A percentile compares a stretch with the other conserved stretches of the same genome.
These are phyloP conservation scores for Sparassis latifolia DNA, from an alignment of 1,284 basidiomycete species.

Conservation along the genomic window DNA sequence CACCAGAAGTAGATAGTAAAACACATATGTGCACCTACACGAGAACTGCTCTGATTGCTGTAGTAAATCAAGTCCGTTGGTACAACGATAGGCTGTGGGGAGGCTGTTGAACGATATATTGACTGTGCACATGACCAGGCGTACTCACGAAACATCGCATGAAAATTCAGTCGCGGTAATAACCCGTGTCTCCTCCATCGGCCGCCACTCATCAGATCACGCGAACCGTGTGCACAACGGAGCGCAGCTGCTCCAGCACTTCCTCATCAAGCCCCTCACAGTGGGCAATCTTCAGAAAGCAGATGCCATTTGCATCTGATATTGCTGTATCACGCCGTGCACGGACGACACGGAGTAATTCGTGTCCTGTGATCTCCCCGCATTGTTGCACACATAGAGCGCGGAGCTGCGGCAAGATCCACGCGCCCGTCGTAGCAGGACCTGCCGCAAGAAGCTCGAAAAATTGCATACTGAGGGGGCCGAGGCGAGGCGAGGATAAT, in stretches of 20 bases:
- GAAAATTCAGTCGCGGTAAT: no score
- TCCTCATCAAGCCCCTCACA: constrained; percentile 23
- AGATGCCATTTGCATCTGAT: constrained; percentile 14
- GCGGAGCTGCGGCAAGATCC: constrained; percentile 26
- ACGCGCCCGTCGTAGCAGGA: constrained; percentile 14
- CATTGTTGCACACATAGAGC: constrained; percentile 26
- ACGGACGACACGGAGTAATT: constrained; percentile 23
- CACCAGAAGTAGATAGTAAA: no score
- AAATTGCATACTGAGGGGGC: constrained; percentile 21
- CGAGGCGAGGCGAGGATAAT: constrained; percentile 22
- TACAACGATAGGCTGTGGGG: no score
- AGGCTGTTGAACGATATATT: no score
- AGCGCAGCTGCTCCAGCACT: constrained; percentile 17
- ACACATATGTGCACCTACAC: no score
- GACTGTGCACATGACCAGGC: no score
- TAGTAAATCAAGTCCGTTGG: no score
- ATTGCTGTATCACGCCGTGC: constrained; percentile 17
- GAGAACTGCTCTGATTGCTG: no score
- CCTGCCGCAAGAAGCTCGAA: constrained; percentile 25
- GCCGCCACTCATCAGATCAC: constrained; percentile 4
- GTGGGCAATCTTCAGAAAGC: constrained; percentile 21
- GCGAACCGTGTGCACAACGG: constrained; percentile 19
- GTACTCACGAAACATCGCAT: no score
- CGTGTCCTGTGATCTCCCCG: constrained; percentile 27
- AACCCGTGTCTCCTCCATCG: no score